Conservation (phyloP, 148 eudicot species). For the Nyssa sinensis region DNA sequence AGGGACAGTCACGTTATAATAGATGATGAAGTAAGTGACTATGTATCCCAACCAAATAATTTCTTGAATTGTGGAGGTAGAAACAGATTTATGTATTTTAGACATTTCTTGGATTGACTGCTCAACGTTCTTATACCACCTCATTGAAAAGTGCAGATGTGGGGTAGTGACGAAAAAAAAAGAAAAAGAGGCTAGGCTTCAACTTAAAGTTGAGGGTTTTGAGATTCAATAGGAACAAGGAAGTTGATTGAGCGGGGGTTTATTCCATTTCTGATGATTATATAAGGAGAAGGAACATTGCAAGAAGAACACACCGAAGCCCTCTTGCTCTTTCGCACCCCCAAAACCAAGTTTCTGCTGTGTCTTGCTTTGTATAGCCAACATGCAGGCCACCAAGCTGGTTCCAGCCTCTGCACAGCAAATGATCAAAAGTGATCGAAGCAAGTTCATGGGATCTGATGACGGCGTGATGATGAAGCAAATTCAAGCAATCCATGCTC, state of each 20-base stretch:
- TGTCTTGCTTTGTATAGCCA: no score
- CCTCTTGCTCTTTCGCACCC: not conserved
- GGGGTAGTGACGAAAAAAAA: not conserved
- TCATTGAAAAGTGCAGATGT: not conserved
- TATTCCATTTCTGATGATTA: not conserved
- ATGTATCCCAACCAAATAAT: no score
- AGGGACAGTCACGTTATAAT: no score
- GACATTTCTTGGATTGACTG: no score
- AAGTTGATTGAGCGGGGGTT: conserved; percentile 13
- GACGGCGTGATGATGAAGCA: conserved; percentile 28
- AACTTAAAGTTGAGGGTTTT: not conserved
- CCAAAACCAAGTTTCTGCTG: not conserved
- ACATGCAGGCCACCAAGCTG: no score
- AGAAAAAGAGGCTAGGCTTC: not conserved
- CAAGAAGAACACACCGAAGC: conserved; percentile 14
- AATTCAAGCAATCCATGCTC: conserved; percentile 30
- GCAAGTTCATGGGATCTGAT: conserved; percentile 19
- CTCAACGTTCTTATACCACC: not conserved
- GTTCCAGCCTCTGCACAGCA: conserved; percentile 20
- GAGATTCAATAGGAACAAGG: conserved; percentile 16
- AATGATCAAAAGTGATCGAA: conserved; percentile 24
- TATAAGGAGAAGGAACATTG: not conserved
- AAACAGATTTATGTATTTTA: no score
- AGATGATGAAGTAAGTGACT: no score
- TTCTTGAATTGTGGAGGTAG: no score